Conservation (phyloP, 257 asterid species). For the Scutellaria minor region DNA sequence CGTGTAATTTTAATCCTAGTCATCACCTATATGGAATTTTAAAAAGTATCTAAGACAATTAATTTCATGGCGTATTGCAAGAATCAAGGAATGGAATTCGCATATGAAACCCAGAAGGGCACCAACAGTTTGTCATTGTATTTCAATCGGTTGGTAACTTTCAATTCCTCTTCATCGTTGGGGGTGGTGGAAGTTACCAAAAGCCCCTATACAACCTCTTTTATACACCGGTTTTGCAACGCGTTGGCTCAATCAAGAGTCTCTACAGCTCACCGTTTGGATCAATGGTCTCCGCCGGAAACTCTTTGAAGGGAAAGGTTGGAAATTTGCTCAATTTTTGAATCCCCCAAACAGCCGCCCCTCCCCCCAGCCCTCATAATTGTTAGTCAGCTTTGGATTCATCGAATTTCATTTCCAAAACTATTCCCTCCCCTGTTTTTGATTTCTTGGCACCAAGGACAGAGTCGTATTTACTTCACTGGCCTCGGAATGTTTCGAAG, state of each 20-base stretch:
- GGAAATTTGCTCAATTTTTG: conserved; percentile 77
- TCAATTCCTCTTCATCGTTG: conserved; percentile 38
- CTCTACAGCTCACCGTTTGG: conserved; percentile 58
- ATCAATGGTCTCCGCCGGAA: conserved; percentile 71
- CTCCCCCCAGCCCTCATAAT: conserved; percentile 38
- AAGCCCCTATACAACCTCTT: conserved; percentile 55
- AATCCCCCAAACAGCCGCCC: conserved; percentile 46
- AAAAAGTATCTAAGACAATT: neutral
- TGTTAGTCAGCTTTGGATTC: conserved; percentile 38
- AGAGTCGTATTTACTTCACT: conserved; percentile 77
- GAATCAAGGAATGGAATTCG: conserved; percentile 41
- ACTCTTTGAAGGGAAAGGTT: conserved; percentile 77
- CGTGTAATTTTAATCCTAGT: too few relatives aligned
- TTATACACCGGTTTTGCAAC: conserved; percentile 51
- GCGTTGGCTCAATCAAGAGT: conserved; percentile 63
- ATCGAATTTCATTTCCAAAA: conserved; percentile 31
- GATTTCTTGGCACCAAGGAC: conserved; percentile 86
- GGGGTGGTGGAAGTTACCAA: conserved; percentile 24
- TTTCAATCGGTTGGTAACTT: conserved; percentile 67
- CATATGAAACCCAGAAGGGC: conserved; percentile 11
- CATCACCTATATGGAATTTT: too few relatives aligned
- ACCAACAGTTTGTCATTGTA: conserved; percentile 33
- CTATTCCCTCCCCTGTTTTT: conserved; percentile 38
- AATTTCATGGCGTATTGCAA: conserved; percentile 45
- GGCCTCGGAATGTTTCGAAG: too few relatives aligned